Evolutionary conservation across 2,329 filamentous ascomycete species (phyloP), one percentile per base, ranked within the genome.

Genomic region (Ophiobolus disseminans): DNA sequence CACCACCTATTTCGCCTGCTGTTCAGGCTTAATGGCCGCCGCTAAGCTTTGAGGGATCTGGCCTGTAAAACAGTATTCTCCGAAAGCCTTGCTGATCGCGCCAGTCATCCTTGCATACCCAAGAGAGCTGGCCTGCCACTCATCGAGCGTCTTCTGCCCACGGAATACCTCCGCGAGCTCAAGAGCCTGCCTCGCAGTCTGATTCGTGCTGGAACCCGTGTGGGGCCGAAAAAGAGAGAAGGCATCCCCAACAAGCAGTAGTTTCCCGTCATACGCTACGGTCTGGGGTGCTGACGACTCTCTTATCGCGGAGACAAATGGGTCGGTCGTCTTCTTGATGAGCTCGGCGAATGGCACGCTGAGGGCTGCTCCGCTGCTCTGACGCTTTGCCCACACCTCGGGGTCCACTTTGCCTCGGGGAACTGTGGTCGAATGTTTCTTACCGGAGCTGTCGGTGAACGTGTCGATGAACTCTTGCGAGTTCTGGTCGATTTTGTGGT

Each of bases 371-470:
- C 32, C 13, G 13, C 13, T 10, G 17, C 32, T 13, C 19, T 14
- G 32, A 19, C 32, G 13, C 10, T 19, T 21, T 9, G 32, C 32
- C 35, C 35, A 38, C 9, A 20, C 35, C 16, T 20, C 35, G 11
- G 35, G 9, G 20, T 21, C 23, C 4, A 25, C 35, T 21, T 20
- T 21, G 35, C 20, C 35, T 11, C 35, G 35, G 22, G 35, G 35
- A 21, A 38, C 35, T 6, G 35, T 38, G 19, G 22, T 25, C 10
- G n/a, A 25, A n/a, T 39, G 37, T 39, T 17, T 20, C 16, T 22
- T 23, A 26, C 37, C 37, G 16, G 37, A 23, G n/a, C n/a, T 39
- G 22, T 39, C 37, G 17, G 37, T 39, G 20, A 39, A 25, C 13
- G 37, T 39, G 20, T 39, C 6, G 21, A 6, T 23, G 21, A 39